These are phyloP conservation scores for Primulina huaijiensis DNA, from an alignment of 257 asterid species.

Conservation along the genomic window DNA sequence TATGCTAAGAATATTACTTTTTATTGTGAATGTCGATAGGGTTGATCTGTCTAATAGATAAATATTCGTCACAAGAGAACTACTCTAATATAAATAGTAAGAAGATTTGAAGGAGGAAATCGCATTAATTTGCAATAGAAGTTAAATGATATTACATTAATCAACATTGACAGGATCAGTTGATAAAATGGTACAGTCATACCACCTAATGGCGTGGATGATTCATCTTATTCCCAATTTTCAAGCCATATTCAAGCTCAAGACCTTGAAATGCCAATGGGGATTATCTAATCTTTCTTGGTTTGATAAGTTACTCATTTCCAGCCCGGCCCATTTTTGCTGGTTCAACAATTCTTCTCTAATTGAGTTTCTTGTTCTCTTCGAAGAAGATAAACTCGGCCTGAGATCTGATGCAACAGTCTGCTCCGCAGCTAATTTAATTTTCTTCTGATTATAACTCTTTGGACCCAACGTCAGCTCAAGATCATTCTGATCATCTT, in stretches of 20 bases:
- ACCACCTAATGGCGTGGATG: neutral
- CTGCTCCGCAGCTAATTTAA: constrained; percentile 27
- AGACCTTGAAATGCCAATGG: constrained; percentile 79
- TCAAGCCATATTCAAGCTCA: constrained; percentile 63
- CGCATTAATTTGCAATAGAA: neutral
- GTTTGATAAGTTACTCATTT: constrained; percentile 26
- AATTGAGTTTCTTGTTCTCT: constrained; percentile 30
- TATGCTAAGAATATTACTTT: too few relatives aligned
- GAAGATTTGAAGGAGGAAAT: neutral
- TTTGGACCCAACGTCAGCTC: constrained; percentile 84
- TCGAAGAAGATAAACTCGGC: constrained; percentile 62
- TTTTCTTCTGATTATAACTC: constrained; percentile 37
- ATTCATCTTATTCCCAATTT: neutral
- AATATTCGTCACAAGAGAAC: too few relatives aligned
- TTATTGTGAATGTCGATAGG: too few relatives aligned
- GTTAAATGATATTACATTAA: constrained; percentile 1
- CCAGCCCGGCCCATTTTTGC: constrained; percentile 55
- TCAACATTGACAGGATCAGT: constrained; percentile 30
- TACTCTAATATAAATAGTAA: too few relatives aligned
- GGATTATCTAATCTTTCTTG: constrained; percentile 58
- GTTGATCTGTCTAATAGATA: too few relatives aligned
- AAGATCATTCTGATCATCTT: constrained; percentile 52
- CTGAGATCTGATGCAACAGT: constrained; percentile 42
- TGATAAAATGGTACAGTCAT: constrained; percentile 12
- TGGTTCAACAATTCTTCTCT: constrained; percentile 24